These are phyloP conservation scores for Fusarium sp. DNA, from an alignment of 2,329 filamentous ascomycete genomes.

Conservation along the genomic window DNA sequence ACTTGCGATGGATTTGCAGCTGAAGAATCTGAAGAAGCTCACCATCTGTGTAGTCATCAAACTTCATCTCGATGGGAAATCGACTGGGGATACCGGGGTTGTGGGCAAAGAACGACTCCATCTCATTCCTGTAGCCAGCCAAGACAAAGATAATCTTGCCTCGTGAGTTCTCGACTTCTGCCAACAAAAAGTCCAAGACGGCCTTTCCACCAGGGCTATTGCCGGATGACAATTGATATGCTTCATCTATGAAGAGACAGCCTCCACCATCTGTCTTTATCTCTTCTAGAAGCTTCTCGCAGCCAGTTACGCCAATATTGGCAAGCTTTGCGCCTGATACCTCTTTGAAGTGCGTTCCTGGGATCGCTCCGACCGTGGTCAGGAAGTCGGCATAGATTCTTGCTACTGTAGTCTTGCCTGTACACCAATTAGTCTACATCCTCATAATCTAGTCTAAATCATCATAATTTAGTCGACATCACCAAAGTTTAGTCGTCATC, in stretches of 20 bases:
- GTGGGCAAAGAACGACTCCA: conserved; percentile 81
- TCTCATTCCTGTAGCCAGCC: conserved; percentile 78
- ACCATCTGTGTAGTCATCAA: conserved; percentile 73
- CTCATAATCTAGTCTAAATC: background rate
- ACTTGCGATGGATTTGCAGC: conserved; percentile 65
- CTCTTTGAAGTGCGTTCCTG: conserved; percentile 70
- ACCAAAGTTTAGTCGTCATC: background rate
- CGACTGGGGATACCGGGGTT: conserved; percentile 78
- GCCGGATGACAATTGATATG: conserved; percentile 75
- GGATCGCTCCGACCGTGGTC: conserved; percentile 68
- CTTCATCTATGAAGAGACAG: conserved; percentile 81
- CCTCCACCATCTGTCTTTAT: conserved; percentile 72
- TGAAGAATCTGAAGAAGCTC: conserved; percentile 73
- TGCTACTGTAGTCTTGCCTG: conserved; percentile 78
- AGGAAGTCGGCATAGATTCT: conserved; percentile 76
- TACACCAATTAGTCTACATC: conserved; percentile 6
- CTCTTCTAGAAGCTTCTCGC: conserved; percentile 59
- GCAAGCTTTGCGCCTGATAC: conserved; percentile 75
- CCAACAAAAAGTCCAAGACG: conserved; percentile 76
- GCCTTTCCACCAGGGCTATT: conserved; percentile 67
- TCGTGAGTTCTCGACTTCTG: conserved; percentile 76
- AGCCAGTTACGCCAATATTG: conserved; percentile 67
- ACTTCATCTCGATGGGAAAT: conserved; percentile 73
- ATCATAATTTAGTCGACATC: background rate
- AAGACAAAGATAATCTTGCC: conserved; percentile 78